Base-by-base conservation (phyloP, 2,329 filamentous ascomycete species). In the Daldinia sp. region DNA sequence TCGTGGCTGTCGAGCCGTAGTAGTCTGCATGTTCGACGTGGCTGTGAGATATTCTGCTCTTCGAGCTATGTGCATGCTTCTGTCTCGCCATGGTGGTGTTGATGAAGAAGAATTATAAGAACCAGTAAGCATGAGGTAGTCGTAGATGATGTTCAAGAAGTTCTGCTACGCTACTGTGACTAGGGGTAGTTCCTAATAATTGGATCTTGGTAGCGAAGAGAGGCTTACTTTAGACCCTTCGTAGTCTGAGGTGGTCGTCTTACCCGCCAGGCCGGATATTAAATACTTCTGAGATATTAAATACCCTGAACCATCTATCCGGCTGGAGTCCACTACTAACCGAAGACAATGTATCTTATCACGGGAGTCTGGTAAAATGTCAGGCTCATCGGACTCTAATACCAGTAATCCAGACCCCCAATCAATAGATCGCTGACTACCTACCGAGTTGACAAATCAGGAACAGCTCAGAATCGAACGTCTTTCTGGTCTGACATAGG, bases 241-340 rank as follows among this genome's bases (percentile, higher is more conserved):
- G 23, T 53, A 53, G 41, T 57, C 39, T 48, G n/a, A n/a, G n/a
- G 57, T 58, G 47, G 54, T 45, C 32, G 55, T 48, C 62, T 55
- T 66, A 68, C 59, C 65, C 58, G 56, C 65, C 65, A 56, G 63
- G 32, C 62, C 56, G 62, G 59, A 65, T 61, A 63, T 68, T 65
- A 63, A 66, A 61, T 68, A 68, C 56, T 63, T 59, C 53, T 64
- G 64, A 62, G 58, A 64, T 67, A 67, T 64, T 64, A 64, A 67
- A 61, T 59, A 54, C 47, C 49, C 43, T 59, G 41, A 64, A 67
- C 47, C 50, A 25, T 58, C 29, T 54, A 29, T 56, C 57, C 59
- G 56, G 41, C 61, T 62, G 41, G 61, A 64, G 45, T 39, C 48
- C 47, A 58, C 32, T 21, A 41, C 57, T 65, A 63, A 35, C 52